A percentile compares a stretch with the other conserved stretches of the same genome.
These are phyloP conservation scores for Dioscorea alata DNA, from an alignment of 106 monocot genomes.

Conservation along the genomic window DNA sequence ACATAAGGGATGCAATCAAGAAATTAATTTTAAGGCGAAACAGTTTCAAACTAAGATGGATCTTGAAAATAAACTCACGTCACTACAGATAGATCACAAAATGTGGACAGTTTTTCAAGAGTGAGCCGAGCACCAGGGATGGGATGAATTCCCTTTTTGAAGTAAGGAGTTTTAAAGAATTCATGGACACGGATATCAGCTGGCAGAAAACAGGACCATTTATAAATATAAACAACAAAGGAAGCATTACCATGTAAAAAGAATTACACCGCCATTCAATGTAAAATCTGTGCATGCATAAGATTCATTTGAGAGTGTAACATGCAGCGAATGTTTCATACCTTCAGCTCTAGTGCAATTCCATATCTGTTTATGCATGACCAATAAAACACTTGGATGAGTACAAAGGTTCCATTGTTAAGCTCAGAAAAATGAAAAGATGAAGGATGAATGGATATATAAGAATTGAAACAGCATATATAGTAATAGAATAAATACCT, in stretches of 20 bases:
- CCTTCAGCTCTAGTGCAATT: conserved; percentile 88
- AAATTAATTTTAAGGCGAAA: neutral
- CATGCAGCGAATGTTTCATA: conserved; percentile 18
- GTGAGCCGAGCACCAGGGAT: conserved; percentile 73
- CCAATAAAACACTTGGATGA: neutral
- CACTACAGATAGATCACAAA: conserved; percentile 81
- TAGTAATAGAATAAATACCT: conserved; percentile 32
- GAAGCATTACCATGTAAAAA: neutral
- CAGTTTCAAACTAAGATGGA: neutral
- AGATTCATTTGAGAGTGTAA: neutral
- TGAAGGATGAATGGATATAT: neutral
- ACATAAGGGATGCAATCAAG: neutral
- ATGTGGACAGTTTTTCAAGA: conserved; percentile 56
- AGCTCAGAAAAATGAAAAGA: neutral
- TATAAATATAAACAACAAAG: neutral
- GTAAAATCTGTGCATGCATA: neutral
- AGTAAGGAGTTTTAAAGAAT: conserved; percentile 83
- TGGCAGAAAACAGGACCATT: conserved; percentile 19
- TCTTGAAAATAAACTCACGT: conserved; percentile 47
- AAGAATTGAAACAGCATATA: neutral
- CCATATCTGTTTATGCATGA: conserved; percentile 59
- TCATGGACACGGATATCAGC: conserved; percentile 89
- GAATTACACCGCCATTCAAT: neutral
- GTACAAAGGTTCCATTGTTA: neutral
- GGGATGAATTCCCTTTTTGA: conserved; percentile 76